A percentile compares a stretch with the other conserved stretches of the same genome.
phyloP scores from a whole-genome alignment of 805 yeast genomes.

The Jamesozyma piceae region DNA sequence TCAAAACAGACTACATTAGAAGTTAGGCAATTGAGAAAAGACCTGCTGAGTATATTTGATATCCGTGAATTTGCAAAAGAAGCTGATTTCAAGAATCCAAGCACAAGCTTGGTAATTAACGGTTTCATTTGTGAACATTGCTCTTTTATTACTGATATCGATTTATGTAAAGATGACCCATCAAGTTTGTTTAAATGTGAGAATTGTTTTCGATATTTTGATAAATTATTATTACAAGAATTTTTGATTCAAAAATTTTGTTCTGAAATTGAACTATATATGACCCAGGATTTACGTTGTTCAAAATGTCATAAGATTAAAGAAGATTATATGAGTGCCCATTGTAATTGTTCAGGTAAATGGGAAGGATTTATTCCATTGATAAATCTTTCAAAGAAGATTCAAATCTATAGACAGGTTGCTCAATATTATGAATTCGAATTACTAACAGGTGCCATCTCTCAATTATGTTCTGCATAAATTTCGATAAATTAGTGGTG shows the following conservation, averaged over 20 bases:
- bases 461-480: constrained; percentile 5
- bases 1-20: constrained; percentile 60
- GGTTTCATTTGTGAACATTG: constrained; percentile 76
- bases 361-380: constrained; percentile 56
- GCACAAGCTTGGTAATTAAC: constrained; percentile 55
- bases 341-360: constrained; percentile 82
- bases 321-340: constrained; percentile 57
- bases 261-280: constrained; percentile 47
- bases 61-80: constrained; percentile 76
- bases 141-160: constrained; percentile 63
- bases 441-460: constrained; percentile 32
- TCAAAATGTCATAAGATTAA: constrained; percentile 61
- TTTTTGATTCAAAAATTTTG: constrained; percentile 57
- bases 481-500: neutral
- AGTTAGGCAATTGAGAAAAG: constrained; percentile 64
- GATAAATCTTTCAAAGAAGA: constrained; percentile 36
- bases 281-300: constrained; percentile 76
- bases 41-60: constrained; percentile 62
- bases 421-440: constrained; percentile 53
- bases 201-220: constrained; percentile 55
- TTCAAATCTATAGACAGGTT: constrained; percentile 47
- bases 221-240: constrained; percentile 70
- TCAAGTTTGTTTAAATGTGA: constrained; percentile 46
- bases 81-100: constrained; percentile 65
- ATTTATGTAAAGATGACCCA: constrained; percentile 65